Evolutionary conservation across 768 basidiomycete genomes (phyloP), one percentile per base, ranked within the genome.

Genomic region (Rubroboletus satanas): DNA sequence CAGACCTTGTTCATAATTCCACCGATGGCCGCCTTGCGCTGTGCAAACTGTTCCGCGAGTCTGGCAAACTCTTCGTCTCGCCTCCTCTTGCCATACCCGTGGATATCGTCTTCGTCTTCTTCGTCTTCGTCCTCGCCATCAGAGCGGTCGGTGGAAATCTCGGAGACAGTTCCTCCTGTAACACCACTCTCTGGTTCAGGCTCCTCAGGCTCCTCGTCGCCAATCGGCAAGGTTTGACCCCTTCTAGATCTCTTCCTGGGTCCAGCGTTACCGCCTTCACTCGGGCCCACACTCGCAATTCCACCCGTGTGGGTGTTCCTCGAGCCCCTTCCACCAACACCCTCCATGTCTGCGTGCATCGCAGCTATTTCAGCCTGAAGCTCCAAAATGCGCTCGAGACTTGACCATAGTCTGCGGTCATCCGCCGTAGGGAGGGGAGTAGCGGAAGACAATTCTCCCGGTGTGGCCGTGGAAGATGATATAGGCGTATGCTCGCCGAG

Each of bases 281-380:
- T 58, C 15, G 49, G 45, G 3, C 58, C 56, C 1, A 48, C 53
- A 26, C 44, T 26, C 18, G 46, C 44, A 1, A 49, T 39, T 2
- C 47, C 55, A 28, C 61, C 42, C 46, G 52, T 31, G 43, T 57
- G 55, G 0, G 7, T 17, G 8, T n/a, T 51, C 14, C 56, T 68
- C 42, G 37, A 11, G 1, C 45, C 51, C 14, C 41, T 48, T 11
- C 39, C 52, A 54, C 71, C 59, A 1, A 86, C 77, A 38, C 79
- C 79, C 66, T 91, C 89, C 86, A 91, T 87, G 26, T 85, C 82
- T 10, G 84, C 70, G 64, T 90, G 89, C 79, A 88, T 82, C 58
- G 73, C 75, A 6, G 88, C 83, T 33, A 91, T 82, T 58, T 88
- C 82, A 51, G 79, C 82, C 66, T 91, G 88, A 31, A 91, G 69